Percentiles rank a stretch among this genome's conserved stretches.
phyloP scores from a whole-genome alignment of 2,329 filamentous ascomycete genomes.

The Penicillium expansum region DNA sequence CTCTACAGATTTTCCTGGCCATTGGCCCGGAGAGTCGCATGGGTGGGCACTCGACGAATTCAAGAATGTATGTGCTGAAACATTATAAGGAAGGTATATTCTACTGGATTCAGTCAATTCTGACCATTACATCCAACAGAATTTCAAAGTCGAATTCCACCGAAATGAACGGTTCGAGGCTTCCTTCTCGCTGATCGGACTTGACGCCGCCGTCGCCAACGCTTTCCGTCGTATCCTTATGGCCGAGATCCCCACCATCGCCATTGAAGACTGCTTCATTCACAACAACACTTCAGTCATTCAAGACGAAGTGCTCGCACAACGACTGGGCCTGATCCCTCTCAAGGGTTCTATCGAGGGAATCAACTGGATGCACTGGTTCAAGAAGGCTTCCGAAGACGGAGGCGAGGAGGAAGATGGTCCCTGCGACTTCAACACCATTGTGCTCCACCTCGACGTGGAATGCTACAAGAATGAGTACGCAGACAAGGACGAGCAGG shows the following conservation, averaged over 20 bases:
- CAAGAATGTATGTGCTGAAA: conserved; percentile 47
- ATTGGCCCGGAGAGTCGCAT: conserved; percentile 85
- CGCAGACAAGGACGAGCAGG: conserved; percentile 69
- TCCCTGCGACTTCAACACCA: conserved; percentile 78
- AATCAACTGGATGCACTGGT: conserved; percentile 79
- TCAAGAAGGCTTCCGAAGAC: conserved; percentile 66
- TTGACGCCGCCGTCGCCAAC: conserved; percentile 92
- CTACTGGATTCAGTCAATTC: neutral
- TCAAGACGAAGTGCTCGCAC: conserved; percentile 92
- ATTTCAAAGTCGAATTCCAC: conserved; percentile 77
- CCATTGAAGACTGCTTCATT: conserved; percentile 90
- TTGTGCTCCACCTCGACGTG: conserved; percentile 72
- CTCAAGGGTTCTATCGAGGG: conserved; percentile 76
- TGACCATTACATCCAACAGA: conserved; percentile 39
- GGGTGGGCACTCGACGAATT: conserved; percentile 75
- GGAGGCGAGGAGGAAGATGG: conserved; percentile 47
- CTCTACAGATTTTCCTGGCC: conserved; percentile 87
- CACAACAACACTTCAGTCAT: conserved; percentile 97
- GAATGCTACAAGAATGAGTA: conserved; percentile 76
- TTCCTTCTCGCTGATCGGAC: conserved; percentile 84
- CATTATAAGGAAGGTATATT: neutral
- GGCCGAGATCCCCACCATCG: conserved; percentile 88
- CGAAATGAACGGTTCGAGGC: conserved; percentile 73
- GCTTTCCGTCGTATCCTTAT: conserved; percentile 96
- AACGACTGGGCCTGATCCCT: conserved; percentile 85